Evolutionary conservation across 805 yeast genomes (phyloP).

Genomic region (Isabelozyma heimii): DNA sequence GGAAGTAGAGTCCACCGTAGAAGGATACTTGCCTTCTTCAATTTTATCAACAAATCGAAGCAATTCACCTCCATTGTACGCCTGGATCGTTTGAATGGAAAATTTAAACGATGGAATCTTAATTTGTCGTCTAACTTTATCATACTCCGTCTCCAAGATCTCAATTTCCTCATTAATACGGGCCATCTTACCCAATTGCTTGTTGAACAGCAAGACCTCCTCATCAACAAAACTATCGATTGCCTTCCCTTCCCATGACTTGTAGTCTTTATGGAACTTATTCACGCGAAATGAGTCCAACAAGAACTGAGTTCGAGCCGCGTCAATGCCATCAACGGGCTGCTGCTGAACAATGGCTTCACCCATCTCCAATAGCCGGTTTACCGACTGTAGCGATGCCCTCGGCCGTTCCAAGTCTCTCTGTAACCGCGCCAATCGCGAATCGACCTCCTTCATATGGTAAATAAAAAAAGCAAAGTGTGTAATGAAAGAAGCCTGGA

Average conservation of each 20-base stretch:
- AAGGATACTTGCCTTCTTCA: slow-evolving; percentile 10
- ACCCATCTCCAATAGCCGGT: background rate
- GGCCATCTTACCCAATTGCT: slow-evolving; percentile 24
- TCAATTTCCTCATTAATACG: slow-evolving; percentile 24
- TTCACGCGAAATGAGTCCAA: slow-evolving; percentile 35
- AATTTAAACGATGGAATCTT: slow-evolving; percentile 25
- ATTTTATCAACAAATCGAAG: slow-evolving; percentile 11
- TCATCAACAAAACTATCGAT: slow-evolving; percentile 16
- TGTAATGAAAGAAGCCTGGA: background rate
- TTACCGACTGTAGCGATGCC: background rate
- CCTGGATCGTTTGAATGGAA: slow-evolving; percentile 24
- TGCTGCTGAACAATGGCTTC: background rate
- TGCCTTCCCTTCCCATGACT: slow-evolving; percentile 23
- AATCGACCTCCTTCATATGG: background rate
- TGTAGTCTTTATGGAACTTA: slow-evolving; percentile 26
- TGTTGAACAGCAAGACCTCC: slow-evolving; percentile 28
- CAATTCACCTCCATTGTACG: slow-evolving; percentile 19
- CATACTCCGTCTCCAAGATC: slow-evolving; percentile 18
- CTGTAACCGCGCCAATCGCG: background rate
- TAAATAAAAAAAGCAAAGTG: background rate
- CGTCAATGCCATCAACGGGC: slow-evolving; percentile 2
- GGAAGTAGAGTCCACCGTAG: slow-evolving; percentile 10
- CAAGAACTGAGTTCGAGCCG: slow-evolving; percentile 16
- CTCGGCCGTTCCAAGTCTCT: background rate
- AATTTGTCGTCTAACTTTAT: slow-evolving; percentile 16